Conservation (phyloP, 2,329 filamentous ascomycete genomes). For the Xenoacremonium recifei region DNA sequence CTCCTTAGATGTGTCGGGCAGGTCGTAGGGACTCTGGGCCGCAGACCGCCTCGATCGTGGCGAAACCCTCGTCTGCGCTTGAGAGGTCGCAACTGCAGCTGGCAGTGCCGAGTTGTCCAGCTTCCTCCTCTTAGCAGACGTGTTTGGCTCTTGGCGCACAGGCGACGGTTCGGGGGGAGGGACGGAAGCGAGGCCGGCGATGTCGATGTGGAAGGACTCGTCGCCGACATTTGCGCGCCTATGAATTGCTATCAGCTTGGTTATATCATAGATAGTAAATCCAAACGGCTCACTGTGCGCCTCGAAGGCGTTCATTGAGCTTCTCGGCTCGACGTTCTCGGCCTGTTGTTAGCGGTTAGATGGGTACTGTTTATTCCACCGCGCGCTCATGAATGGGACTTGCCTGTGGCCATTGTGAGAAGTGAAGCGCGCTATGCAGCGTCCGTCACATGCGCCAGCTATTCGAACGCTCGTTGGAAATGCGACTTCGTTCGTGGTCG, state of each 20-base stretch:
- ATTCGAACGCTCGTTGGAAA: too few species aligned
- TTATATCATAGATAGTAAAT: too few species aligned
- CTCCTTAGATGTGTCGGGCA: constrained; percentile 30
- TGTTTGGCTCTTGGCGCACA: constrained; percentile 43
- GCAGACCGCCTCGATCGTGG: constrained; percentile 18
- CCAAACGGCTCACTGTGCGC: constrained; percentile 54
- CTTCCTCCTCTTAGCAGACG: constrained; percentile 47
- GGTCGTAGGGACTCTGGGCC: constrained; percentile 25
- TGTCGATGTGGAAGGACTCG: constrained; percentile 56
- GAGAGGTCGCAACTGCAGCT: constrained; percentile 8
- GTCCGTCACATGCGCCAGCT: constrained; percentile 8
- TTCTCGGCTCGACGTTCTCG: constrained; percentile 57
- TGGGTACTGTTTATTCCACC: too few species aligned
- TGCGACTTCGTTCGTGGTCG: not conserved
- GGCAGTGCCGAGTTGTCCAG: constrained; percentile 27
- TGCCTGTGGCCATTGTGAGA: constrained; percentile 35
- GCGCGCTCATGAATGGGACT: constrained; percentile 7
- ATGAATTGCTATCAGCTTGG: constrained; percentile 3
- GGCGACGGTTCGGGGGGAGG: constrained; percentile 21
- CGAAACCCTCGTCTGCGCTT: not conserved
- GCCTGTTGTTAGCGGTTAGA: constrained; percentile 20
- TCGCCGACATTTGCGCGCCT: constrained; percentile 59
- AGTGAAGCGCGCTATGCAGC: constrained; percentile 1
- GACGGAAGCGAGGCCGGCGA: constrained; percentile 39
- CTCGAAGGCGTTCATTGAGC: constrained; percentile 63